Percentiles rank a stretch among this genome's conserved stretches.
These are phyloP conservation scores for Wickerhamomyces sp. DNA, from an alignment of 1,139 yeast genomes.

Conservation along the genomic window DNA sequence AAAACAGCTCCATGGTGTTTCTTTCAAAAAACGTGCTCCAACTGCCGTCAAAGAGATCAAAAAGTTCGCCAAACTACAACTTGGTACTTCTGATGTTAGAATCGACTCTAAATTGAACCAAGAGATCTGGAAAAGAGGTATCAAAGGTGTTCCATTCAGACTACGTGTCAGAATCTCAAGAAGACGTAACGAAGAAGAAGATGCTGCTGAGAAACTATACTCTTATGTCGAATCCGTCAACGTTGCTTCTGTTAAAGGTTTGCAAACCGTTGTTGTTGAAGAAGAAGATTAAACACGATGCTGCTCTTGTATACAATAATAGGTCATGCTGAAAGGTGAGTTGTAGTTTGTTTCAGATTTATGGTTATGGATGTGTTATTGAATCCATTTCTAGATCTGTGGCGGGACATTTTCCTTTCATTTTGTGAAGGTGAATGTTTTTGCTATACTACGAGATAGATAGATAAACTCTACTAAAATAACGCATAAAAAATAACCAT, in stretches of 20 bases:
- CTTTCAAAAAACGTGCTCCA: constrained; percentile 99
- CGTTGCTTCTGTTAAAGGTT: constrained; percentile 95
- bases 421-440: no score
- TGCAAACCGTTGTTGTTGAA: constrained; percentile 95
- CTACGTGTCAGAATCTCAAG: constrained; percentile 98
- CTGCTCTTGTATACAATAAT: constrained; percentile 1
- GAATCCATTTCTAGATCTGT: not conserved
- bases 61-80: constrained; percentile 97
- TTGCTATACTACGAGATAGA: no score
- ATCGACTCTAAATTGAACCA: constrained; percentile 98
- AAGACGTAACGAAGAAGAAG: constrained; percentile 99
- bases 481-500: no score
- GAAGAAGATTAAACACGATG: constrained; percentile 45
- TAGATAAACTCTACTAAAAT: no score
- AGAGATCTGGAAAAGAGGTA: constrained; percentile 99
- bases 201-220: constrained; percentile 97
- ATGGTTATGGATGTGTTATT: not conserved
- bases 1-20: constrained; percentile 96
- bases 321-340: not conserved
- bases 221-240: constrained; percentile 97
- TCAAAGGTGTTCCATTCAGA: constrained; percentile 98
- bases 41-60: constrained; percentile 98
- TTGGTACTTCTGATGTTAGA: constrained; percentile 99
- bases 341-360: not conserved
- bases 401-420: not conserved